phyloP scores from a whole-genome alignment of 441 rosid species.

The Aleurites moluccanus region DNA sequence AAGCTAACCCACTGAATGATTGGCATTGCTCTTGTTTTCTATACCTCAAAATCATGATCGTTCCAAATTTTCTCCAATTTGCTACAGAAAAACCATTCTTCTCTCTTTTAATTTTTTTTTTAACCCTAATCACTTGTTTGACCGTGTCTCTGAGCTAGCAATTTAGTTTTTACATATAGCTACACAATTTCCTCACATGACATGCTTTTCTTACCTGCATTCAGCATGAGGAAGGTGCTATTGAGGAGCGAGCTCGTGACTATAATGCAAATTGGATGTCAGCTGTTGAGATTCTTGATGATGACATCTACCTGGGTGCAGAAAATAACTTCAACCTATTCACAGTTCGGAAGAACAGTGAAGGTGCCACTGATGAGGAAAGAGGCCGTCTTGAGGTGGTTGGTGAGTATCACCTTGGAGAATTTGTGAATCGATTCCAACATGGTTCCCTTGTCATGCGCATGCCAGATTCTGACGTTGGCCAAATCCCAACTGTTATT shows the following conservation, averaged over 20 bases:
- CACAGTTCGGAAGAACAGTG: constrained; percentile 92
- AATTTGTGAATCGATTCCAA: constrained; percentile 80
- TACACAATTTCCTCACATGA: neutral
- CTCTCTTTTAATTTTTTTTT: no score
- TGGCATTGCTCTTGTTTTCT: neutral
- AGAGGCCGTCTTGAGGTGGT: constrained; percentile 93
- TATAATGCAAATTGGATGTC: constrained; percentile 99
- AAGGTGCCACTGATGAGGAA: constrained; percentile 98
- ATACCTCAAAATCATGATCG: neutral
- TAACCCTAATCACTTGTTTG: neutral
- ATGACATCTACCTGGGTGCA: constrained; percentile 89
- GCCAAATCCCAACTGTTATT: constrained; percentile 79
- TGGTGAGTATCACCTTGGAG: constrained; percentile 98
- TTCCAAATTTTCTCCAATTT: neutral
- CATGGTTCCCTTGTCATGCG: constrained; percentile 99
- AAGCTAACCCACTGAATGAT: neutral
- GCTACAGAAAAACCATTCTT: neutral
- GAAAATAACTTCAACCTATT: constrained; percentile 89
- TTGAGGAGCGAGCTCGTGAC: constrained; percentile 97
- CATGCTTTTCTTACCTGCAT: neutral
- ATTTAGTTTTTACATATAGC: neutral
- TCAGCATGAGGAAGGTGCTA: constrained; percentile 99
- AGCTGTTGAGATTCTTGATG: constrained; percentile 96
- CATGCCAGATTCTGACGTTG: constrained; percentile 87
- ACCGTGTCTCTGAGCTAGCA: neutral